These are phyloP conservation scores for Caryocar brasiliense DNA, from an alignment of 441 rosid genomes.

Conservation along the genomic window DNA sequence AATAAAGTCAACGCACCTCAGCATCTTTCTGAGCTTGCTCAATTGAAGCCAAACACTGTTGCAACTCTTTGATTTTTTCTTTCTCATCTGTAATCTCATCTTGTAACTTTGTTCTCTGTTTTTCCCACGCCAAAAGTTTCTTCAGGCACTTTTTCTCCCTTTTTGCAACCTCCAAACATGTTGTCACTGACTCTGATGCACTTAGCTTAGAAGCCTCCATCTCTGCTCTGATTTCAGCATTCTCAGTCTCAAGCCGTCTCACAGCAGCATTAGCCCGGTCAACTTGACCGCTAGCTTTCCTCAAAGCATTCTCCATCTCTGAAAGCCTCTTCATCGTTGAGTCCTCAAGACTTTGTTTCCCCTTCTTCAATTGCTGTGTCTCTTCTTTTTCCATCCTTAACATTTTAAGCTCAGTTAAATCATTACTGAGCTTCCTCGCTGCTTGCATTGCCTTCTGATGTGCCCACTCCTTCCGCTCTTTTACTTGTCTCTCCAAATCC, in stretches of 20 bases:
- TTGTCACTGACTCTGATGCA: constrained; percentile 70
- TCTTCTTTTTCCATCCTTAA: constrained; percentile 86
- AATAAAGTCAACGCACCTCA: constrained; percentile 44
- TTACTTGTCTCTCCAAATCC: constrained; percentile 66
- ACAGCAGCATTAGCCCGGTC: constrained; percentile 66
- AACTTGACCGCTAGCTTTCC: constrained; percentile 73
- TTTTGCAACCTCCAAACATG: constrained; percentile 63
- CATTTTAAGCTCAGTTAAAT: constrained; percentile 67
- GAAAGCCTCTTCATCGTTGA: constrained; percentile 64
- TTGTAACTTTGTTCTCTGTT: constrained; percentile 70
- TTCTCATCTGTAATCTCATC: constrained; percentile 63
- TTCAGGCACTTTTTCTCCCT: constrained; percentile 76
- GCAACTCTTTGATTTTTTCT: constrained; percentile 59
- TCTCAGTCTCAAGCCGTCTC: constrained; percentile 67
- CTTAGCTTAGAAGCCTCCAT: constrained; percentile 85
- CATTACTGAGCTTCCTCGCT: constrained; percentile 75
- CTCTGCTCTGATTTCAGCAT: constrained; percentile 87
- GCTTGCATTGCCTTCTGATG: constrained; percentile 96
- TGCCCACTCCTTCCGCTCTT: constrained; percentile 90
- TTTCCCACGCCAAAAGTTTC: constrained; percentile 81
- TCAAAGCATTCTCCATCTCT: constrained; percentile 78
- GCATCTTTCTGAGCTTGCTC: constrained; percentile 52
- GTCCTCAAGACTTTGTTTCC: constrained; percentile 70
- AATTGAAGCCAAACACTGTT: constrained; percentile 39
- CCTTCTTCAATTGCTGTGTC: constrained; percentile 61